Conservation (phyloP, 75 land plant genomes). For the Azolla pinnata region DNA sequence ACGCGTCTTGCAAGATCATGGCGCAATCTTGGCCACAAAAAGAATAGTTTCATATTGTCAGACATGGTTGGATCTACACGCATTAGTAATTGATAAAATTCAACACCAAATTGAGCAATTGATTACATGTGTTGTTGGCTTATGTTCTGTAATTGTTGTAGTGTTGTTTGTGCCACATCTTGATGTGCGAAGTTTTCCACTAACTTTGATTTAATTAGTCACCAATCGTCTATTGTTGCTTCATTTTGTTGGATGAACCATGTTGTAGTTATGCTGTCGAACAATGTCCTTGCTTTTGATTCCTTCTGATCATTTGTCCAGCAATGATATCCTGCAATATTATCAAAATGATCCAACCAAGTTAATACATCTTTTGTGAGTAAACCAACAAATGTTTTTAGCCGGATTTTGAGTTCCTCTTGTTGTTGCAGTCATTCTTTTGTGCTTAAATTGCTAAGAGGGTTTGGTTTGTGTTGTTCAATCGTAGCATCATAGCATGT, state of each 20-base stretch:
- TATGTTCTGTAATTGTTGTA: not conserved
- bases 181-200: not conserved
- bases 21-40: not conserved
- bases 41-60: not conserved
- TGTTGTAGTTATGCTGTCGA: not conserved
- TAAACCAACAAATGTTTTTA: not conserved
- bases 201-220: not conserved
- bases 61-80: constrained; percentile 1
- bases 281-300: not conserved
- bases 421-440: not conserved
- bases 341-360: constrained; percentile 1
- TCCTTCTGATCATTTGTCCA: not conserved
- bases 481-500: not conserved
- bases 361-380: not conserved
- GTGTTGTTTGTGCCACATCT: not conserved
- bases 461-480: not conserved
- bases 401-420: not conserved
- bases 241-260: not conserved
- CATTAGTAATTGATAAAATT: not conserved
- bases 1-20: not conserved
- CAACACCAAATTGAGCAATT: not conserved
- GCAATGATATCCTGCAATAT: not conserved
- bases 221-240: not conserved
- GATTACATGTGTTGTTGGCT: not conserved
- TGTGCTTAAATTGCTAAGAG: not conserved